Conservation (phyloP, 2,329 filamentous ascomycete genomes). For the Fusarium equiseti region DNA sequence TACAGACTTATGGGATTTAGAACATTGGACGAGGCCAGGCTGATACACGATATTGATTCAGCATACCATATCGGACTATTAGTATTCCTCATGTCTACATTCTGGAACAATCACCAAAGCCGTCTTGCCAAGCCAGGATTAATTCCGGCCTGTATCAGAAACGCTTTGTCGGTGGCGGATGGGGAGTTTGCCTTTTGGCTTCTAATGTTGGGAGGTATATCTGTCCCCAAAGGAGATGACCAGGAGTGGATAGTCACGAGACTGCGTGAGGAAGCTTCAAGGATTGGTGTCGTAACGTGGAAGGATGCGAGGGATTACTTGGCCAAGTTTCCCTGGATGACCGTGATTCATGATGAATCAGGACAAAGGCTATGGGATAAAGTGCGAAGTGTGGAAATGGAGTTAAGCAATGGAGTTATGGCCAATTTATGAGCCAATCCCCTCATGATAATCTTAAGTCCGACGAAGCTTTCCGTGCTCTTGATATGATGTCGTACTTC, state of each 20-base stretch:
- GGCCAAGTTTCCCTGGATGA: not conserved
- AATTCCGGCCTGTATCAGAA: not conserved
- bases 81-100: conserved; percentile 3
- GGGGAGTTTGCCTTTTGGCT: not conserved
- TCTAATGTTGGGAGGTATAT: not conserved
- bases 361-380: not conserved
- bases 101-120: conserved; percentile 8
- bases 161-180: rapidly evolving
- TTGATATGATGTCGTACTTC: not conserved
- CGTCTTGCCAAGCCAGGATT: not conserved
- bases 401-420: not conserved
- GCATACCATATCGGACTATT: not conserved
- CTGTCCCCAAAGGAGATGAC: not conserved
- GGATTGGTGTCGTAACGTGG: not conserved
- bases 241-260: not conserved
- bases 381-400: not conserved
- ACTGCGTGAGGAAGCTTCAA: not conserved
- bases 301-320: not conserved
- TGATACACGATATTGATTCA: not conserved
- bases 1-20: not conserved
- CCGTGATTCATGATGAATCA: not conserved
- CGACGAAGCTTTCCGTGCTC: not conserved
- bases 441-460: not conserved
- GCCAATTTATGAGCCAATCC: rapidly evolving
- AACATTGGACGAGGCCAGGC: rapidly evolving